Evolutionary conservation across 768 basidiomycete species (phyloP).

Genomic region (Pisolithus marmoratus): DNA sequence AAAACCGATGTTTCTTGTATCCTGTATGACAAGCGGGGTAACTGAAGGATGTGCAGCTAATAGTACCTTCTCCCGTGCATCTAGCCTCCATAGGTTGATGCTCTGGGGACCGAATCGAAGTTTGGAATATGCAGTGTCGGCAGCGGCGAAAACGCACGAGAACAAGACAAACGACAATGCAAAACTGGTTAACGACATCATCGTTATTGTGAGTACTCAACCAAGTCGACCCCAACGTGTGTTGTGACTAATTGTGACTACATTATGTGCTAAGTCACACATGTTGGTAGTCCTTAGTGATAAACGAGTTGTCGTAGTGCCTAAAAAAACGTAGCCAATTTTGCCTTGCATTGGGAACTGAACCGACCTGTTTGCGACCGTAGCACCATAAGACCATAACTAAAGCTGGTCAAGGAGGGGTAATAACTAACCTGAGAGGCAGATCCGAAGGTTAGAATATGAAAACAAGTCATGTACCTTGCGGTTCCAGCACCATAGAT

Average conservation of each 20-base stretch:
- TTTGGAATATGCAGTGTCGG: slow-evolving; percentile 5
- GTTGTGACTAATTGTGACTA: no score
- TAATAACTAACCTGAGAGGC: no score
- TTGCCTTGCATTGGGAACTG: no score
- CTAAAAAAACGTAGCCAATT: no score
- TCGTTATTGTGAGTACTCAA: not conserved
- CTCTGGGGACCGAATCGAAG: slow-evolving; percentile 46
- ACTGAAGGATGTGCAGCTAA: slow-evolving; percentile 9
- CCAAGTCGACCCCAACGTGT: no score
- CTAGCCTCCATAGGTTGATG: slow-evolving; percentile 61
- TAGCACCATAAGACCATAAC: no score
- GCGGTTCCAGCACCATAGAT: no score
- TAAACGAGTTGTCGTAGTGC: no score
- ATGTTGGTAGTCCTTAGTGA: no score
- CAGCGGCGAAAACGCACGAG: slow-evolving; percentile 3
- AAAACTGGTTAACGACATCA: slow-evolving; percentile 12
- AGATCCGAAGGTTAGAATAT: not conserved
- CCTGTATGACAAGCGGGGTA: slow-evolving; percentile 20
- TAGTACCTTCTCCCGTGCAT: slow-evolving; percentile 15
- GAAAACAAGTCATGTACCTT: not conserved
- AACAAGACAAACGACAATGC: slow-evolving; percentile 9
- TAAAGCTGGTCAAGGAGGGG: not conserved
- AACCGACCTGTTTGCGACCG: no score
- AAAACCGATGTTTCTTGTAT: slow-evolving; percentile 8
- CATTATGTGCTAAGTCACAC: no score